Percentiles rank a stretch among this genome's conserved stretches.
Conservation (phyloP, 2,329 filamentous ascomycete genomes). For the Plectosphaerella cucumerina region DNA sequence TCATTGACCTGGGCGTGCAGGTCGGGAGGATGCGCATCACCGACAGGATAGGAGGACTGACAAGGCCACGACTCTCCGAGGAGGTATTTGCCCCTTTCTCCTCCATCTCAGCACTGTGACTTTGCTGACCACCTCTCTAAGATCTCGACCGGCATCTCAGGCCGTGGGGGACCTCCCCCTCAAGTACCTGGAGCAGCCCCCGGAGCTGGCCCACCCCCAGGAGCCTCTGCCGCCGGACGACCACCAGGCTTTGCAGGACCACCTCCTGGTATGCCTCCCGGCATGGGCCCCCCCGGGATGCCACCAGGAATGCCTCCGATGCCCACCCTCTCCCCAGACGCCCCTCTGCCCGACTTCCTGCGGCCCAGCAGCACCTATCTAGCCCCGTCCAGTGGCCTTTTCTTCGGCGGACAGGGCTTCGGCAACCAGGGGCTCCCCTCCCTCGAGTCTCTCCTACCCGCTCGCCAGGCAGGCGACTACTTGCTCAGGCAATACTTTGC, state of each 20-base stretch:
- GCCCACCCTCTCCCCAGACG: constrained; percentile 19
- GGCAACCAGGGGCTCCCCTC: constrained; percentile 37
- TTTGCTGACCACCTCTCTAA: constrained; percentile 7
- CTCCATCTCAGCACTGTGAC: no score
- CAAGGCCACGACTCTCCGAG: constrained; percentile 65
- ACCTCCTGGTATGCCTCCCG: constrained; percentile 9
- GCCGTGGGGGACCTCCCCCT: constrained; percentile 14
- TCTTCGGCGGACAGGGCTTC: constrained; percentile 47
- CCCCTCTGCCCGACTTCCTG: constrained; percentile 48
- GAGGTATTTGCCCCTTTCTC: constrained; percentile 46
- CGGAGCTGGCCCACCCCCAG: constrained; percentile 6
- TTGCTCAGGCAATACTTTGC: constrained; percentile 64
- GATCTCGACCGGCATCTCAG: constrained; percentile 29
- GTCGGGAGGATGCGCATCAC: constrained; percentile 71
- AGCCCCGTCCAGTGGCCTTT: constrained; percentile 62
- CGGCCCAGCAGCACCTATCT: constrained; percentile 63
- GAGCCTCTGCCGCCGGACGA: constrained; percentile 7
- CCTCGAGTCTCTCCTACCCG: constrained; percentile 58
- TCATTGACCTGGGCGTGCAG: constrained; percentile 68
- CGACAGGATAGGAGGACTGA: constrained; percentile 69
- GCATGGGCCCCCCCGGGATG: constrained; percentile 4
- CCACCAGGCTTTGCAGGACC: constrained; percentile 13
- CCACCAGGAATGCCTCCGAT: constrained; percentile 14
- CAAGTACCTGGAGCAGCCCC: constrained; percentile 8
- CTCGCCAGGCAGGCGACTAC: constrained; percentile 51